phyloP scores from a whole-genome alignment of 768 basidiomycete species.

The Podaxis sp. region DNA sequence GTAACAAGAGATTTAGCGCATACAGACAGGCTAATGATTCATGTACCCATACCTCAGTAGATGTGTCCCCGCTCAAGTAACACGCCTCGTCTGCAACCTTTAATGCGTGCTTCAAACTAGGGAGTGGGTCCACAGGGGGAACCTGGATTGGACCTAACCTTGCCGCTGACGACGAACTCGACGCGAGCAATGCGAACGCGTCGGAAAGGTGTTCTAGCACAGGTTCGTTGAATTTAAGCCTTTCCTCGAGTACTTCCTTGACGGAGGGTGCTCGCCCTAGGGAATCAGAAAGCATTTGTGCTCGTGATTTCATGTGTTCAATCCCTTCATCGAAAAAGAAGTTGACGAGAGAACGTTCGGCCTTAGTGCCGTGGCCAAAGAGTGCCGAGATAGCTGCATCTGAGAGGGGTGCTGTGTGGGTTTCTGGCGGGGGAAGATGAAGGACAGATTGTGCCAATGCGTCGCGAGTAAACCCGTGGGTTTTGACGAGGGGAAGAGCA shows the following conservation, averaged over 20 bases:
- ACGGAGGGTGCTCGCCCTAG: slow-evolving; percentile 31
- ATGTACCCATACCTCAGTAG: slow-evolving; percentile 47
- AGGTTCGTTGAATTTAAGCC: slow-evolving; percentile 67
- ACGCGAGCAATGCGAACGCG: slow-evolving; percentile 70
- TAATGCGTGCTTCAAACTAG: slow-evolving; percentile 60
- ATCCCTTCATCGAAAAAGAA: slow-evolving; percentile 76
- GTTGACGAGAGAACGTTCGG: slow-evolving; percentile 61
- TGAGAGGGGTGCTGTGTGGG: slow-evolving; percentile 59
- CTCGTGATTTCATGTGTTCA: slow-evolving; percentile 39
- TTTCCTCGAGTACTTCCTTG: slow-evolving; percentile 50
- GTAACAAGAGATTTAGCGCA: slow-evolving; percentile 9
- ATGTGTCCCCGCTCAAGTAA: slow-evolving; percentile 50
- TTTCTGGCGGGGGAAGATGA: slow-evolving; percentile 43
- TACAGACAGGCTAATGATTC: neutral
- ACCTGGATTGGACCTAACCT: slow-evolving; percentile 17
- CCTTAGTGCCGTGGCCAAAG: slow-evolving; percentile 70
- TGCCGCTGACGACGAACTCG: slow-evolving; percentile 35
- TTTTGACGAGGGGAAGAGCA: slow-evolving; percentile 61
- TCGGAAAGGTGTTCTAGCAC: slow-evolving; percentile 67
- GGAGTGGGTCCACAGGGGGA: slow-evolving; percentile 58
- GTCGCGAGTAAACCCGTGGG: slow-evolving; percentile 74
- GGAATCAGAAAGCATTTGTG: slow-evolving; percentile 12
- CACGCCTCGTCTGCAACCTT: slow-evolving; percentile 74
- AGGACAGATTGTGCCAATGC: slow-evolving; percentile 67
- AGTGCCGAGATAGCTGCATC: slow-evolving; percentile 71